Conservation (phyloP, 176 grass and related monocot species). For the Musa schizocarpa region DNA sequence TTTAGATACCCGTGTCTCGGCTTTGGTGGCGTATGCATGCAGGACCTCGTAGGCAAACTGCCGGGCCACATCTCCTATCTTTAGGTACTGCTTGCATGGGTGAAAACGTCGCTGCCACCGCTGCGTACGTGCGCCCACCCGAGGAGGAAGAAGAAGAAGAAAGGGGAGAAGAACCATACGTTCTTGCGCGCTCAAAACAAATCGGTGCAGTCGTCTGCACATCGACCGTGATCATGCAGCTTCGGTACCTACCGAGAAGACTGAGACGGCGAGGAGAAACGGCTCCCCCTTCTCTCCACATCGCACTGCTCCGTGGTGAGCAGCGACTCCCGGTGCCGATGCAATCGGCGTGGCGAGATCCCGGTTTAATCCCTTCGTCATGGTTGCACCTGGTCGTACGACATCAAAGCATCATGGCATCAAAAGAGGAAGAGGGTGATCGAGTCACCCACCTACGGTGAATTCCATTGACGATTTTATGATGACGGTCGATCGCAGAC, state of each 20-base stretch:
- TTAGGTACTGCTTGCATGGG: too few species aligned
- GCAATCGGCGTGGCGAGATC: neutral
- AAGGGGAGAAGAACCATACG: too few species aligned
- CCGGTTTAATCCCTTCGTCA: constrained; percentile 5
- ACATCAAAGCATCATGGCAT: neutral
- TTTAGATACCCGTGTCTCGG: too few species aligned
- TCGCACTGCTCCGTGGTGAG: neutral
- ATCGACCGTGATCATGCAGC: too few species aligned
- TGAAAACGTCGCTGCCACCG: too few species aligned
- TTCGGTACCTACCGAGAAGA: neutral
- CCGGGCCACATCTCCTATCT: too few species aligned
- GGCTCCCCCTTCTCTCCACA: neutral
- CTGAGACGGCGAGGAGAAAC: neutral
- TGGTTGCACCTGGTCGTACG: neutral
- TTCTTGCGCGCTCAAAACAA: too few species aligned
- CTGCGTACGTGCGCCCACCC: too few species aligned
- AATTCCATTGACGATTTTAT: constrained; percentile 3
- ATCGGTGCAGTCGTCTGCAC: too few species aligned
- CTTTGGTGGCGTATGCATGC: too few species aligned
- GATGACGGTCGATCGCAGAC: neutral
- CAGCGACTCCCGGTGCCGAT: neutral
- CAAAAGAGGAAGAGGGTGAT: neutral
- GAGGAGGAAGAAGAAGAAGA: too few species aligned
- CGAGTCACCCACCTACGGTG: neutral
- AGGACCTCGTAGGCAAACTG: too few species aligned